phyloP scores from a whole-genome alignment of 208 protist species.

The Borovskyia barvae region DNA sequence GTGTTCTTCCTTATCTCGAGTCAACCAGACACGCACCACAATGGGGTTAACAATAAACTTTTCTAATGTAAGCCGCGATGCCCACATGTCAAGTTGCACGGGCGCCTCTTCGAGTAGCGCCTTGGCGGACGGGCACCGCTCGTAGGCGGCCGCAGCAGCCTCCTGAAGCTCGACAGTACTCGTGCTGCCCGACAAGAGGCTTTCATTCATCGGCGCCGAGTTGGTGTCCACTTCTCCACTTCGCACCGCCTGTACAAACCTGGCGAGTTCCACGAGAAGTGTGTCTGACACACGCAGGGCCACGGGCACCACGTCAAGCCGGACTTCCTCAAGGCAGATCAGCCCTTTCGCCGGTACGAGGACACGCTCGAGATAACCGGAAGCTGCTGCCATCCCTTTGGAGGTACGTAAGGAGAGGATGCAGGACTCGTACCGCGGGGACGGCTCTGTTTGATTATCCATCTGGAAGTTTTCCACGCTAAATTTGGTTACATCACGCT shows the following conservation, averaged over 20 bases:
- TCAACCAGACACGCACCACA: conserved; percentile 78
- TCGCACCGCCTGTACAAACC: conserved; percentile 31
- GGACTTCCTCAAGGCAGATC: conserved; percentile 69
- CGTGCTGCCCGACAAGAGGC: conserved; percentile 10
- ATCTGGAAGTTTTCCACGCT: conserved; percentile 84
- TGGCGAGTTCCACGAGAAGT: conserved; percentile 53
- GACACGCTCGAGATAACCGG: conserved; percentile 54
- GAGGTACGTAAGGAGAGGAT: conserved; percentile 60
- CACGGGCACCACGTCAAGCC: conserved; percentile 71
- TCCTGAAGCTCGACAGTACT: conserved; percentile 17
- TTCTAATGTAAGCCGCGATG: conserved; percentile 68
- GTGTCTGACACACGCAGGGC: conserved; percentile 82
- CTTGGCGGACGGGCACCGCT: conserved; percentile 32
- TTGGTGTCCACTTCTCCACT: conserved; percentile 5
- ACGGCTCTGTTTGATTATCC: conserved; percentile 84
- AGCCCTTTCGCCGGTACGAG: conserved; percentile 54
- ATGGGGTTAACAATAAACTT: conserved; percentile 89
- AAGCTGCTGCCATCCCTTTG: conserved; percentile 34
- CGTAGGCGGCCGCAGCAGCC: conserved; percentile 18
- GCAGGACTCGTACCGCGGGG: conserved; percentile 71
- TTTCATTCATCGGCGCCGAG: conserved; percentile 1
- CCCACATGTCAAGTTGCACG: conserved; percentile 53
- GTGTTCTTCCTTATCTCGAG: conserved; percentile 63
- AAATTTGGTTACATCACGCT: conserved; percentile 51
- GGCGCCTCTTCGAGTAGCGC: conserved; percentile 54